A percentile compares a stretch with the other conserved stretches of the same genome.
Evolutionary conservation across 768 basidiomycete species (phyloP).

Genomic region (Scleroderma bovista): DNA sequence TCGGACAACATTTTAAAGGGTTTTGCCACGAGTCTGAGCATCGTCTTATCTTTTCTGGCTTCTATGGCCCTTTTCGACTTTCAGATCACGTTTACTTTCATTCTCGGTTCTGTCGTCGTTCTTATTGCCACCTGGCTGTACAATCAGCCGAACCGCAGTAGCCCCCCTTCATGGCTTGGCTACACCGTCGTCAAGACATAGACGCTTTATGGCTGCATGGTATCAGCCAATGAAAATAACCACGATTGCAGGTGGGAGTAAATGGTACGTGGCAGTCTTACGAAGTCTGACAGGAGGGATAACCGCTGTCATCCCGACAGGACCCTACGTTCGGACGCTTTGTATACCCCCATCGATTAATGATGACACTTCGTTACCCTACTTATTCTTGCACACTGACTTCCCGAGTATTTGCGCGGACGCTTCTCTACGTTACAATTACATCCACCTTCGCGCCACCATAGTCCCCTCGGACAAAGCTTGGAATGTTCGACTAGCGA

Average conservation of each 20-base stretch:
- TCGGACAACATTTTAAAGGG: constrained; percentile 90
- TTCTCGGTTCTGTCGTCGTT: constrained; percentile 79
- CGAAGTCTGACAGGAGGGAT: not conserved
- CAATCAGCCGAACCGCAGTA: constrained; percentile 55
- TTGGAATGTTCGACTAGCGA: constrained; percentile 8
- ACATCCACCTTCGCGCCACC: constrained; percentile 9
- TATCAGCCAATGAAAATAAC: not conserved
- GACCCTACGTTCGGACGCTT: constrained; percentile 10
- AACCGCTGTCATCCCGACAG: not conserved
- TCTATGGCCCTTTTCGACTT: constrained; percentile 89
- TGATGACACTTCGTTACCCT: constrained; percentile 4
- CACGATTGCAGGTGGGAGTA: not conserved
- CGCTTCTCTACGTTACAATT: constrained; percentile 19
- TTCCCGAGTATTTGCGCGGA: not conserved
- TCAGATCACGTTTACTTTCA: constrained; percentile 78
- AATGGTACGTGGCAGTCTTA: not conserved
- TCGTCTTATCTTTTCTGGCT: constrained; percentile 91
- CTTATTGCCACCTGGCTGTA: constrained; percentile 90
- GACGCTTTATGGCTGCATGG: constrained; percentile 6
- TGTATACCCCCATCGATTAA: constrained; percentile 6
- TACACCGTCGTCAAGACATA: constrained; percentile 24
- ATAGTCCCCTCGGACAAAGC: constrained; percentile 4
- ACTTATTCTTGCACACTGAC: constrained; percentile 1
- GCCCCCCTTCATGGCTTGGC: constrained; percentile 22
- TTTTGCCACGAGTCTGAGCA: constrained; percentile 91